A percentile compares a stretch with the other conserved stretches of the same genome.
Conservation (phyloP, 331 rosid species). For the Rhamnella rubrinervis region DNA sequence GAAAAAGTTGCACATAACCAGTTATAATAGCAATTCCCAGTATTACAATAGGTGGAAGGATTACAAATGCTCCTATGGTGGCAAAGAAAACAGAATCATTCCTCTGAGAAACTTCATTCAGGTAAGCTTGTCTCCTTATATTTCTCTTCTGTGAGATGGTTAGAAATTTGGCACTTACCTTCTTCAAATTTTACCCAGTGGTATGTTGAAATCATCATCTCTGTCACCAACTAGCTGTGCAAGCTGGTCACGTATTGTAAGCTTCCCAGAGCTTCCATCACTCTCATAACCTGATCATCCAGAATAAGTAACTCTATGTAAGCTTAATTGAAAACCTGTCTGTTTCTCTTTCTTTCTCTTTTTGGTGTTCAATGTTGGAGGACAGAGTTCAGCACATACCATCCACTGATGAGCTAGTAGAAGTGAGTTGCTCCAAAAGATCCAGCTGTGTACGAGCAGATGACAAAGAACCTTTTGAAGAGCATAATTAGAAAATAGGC, state of each 20-base stretch:
- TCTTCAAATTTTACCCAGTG: slow-evolving; percentile 81
- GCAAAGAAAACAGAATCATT: slow-evolving; percentile 88
- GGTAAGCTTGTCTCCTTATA: slow-evolving; percentile 80
- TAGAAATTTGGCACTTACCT: slow-evolving; percentile 69
- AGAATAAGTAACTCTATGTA: neutral
- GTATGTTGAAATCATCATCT: slow-evolving; percentile 74
- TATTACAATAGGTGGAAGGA: slow-evolving; percentile 88
- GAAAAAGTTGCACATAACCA: slow-evolving; percentile 96
- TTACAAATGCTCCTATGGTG: slow-evolving; percentile 83
- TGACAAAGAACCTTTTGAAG: slow-evolving; percentile 53
- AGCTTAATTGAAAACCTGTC: neutral
- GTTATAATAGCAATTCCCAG: slow-evolving; percentile 81
- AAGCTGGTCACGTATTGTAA: slow-evolving; percentile 72
- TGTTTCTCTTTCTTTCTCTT: slow-evolving; percentile 7
- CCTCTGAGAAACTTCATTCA: slow-evolving; percentile 81
- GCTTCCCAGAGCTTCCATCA: slow-evolving; percentile 47
- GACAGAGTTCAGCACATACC: slow-evolving; percentile 39
- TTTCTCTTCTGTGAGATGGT: slow-evolving; percentile 90
- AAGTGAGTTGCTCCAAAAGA: slow-evolving; percentile 89
- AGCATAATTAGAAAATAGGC: slow-evolving; percentile 3
- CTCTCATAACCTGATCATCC: slow-evolving; percentile 63
- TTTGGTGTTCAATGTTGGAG: slow-evolving; percentile 4
- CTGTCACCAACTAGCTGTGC: slow-evolving; percentile 62
- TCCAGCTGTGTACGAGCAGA: slow-evolving; percentile 82
- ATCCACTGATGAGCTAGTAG: slow-evolving; percentile 51